Percentiles rank a stretch among this genome's conserved stretches.
Evolutionary conservation across 1,139 yeast species (phyloP).

Genomic region (Magnusiomyces ingens): DNA sequence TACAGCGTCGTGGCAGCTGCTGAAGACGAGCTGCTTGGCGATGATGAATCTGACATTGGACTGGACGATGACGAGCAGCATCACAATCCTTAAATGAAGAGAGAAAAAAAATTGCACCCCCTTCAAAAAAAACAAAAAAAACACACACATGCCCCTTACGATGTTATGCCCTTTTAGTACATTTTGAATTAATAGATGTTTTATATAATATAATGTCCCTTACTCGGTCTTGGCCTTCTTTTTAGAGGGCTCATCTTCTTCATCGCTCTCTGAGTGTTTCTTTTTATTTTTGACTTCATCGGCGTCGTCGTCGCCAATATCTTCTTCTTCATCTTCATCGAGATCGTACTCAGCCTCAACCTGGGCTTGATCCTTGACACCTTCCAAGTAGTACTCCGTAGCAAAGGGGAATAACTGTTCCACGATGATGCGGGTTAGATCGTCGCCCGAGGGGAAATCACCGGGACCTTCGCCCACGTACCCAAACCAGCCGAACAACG

Average conservation of each 20-base stretch:
- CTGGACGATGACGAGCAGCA: slow-evolving; percentile 3
- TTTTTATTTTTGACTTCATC: slow-evolving; percentile 23
- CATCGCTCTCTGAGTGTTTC: slow-evolving; percentile 11
- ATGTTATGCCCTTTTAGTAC: too few relatives aligned
- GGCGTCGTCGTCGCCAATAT: slow-evolving; percentile 23
- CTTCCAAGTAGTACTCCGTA: slow-evolving; percentile 29
- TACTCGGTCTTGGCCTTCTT: slow-evolving; percentile 1
- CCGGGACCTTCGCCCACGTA: slow-evolving; percentile 32
- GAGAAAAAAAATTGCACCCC: neutral
- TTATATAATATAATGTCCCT: neutral
- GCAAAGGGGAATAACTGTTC: slow-evolving; percentile 39
- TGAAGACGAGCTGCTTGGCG: slow-evolving; percentile 14
- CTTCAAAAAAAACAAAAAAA: neutral
- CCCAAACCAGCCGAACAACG: slow-evolving; percentile 36
- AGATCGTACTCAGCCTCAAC: slow-evolving; percentile 24
- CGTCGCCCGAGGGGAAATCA: slow-evolving; percentile 31
- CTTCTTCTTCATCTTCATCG: slow-evolving; percentile 25
- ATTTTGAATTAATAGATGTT: neutral
- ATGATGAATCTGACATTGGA: slow-evolving; percentile 5
- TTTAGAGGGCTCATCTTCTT: slow-evolving; percentile 3
- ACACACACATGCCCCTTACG: neutral
- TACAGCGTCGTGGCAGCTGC: slow-evolving; percentile 16
- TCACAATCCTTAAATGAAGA: neutral
- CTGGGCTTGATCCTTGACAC: slow-evolving; percentile 20
- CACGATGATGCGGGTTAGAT: slow-evolving; percentile 32